These are phyloP conservation scores for Boechera divaricarpa DNA, from an alignment of 345 rosid genomes.

Conservation along the genomic window DNA sequence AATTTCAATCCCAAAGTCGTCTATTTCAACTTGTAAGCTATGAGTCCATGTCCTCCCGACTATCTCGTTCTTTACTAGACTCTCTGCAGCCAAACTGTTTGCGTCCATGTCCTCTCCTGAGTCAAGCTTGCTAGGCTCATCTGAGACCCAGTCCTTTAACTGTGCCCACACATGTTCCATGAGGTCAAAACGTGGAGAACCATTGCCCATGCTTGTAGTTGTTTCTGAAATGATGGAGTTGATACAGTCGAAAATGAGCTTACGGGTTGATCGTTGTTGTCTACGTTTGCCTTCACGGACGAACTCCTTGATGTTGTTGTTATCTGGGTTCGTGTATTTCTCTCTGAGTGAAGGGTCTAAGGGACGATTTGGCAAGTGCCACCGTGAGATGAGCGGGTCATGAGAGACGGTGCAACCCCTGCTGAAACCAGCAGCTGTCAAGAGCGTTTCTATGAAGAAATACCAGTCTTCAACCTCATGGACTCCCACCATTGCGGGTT, in stretches of 20 bases:
- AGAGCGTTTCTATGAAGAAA: slow-evolving; percentile 55
- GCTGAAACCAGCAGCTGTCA: slow-evolving; percentile 67
- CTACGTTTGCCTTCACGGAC: slow-evolving; percentile 77
- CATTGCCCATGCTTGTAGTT: slow-evolving; percentile 28
- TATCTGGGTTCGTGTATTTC: slow-evolving; percentile 51
- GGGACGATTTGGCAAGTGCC: slow-evolving; percentile 75
- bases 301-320: slow-evolving; percentile 44
- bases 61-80: slow-evolving; percentile 73
- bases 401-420: slow-evolving; percentile 46
- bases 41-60: slow-evolving; percentile 74
- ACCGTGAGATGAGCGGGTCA: slow-evolving; percentile 50
- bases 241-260: slow-evolving; percentile 74
- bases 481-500: slow-evolving; percentile 44
- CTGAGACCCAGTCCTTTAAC: slow-evolving; percentile 68
- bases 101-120: slow-evolving; percentile 57
- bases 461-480: slow-evolving; percentile 70
- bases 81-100: slow-evolving; percentile 68
- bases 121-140: slow-evolving; percentile 37
- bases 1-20: slow-evolving; percentile 61
- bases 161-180: slow-evolving; percentile 68
- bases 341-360: slow-evolving; percentile 76
- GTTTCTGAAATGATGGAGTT: slow-evolving; percentile 59
- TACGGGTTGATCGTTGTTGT: slow-evolving; percentile 66
- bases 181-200: slow-evolving; percentile 39
- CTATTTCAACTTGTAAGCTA: slow-evolving; percentile 51